Percentiles rank a stretch among this genome's conserved stretches.
phyloP scores from a whole-genome alignment of 495 filamentous ascomycete species.

The Lophiostoma macrostomum region DNA sequence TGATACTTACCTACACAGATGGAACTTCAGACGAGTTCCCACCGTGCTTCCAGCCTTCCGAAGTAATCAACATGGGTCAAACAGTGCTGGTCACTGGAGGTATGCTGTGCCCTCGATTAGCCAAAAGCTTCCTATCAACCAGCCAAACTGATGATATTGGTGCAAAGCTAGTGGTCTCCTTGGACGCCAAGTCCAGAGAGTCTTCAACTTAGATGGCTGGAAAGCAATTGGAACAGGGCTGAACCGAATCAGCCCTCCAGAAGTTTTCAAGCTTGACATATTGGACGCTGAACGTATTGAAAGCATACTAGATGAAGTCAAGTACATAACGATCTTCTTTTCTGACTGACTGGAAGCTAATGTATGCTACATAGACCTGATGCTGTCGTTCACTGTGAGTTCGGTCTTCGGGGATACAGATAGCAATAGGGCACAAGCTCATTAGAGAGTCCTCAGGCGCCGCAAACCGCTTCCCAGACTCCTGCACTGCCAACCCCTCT shows the following conservation, averaged over 20 bases:
- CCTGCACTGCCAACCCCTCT: constrained; percentile 73
- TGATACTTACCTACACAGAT: too few relatives aligned
- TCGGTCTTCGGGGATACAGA: too few relatives aligned
- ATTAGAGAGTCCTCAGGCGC: constrained; percentile 69
- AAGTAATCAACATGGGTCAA: constrained; percentile 47
- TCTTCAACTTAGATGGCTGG: constrained; percentile 68
- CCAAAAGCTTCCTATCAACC: background rate
- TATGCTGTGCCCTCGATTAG: too few relatives aligned
- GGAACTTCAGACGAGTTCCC: too few relatives aligned
- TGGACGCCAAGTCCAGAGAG: constrained; percentile 73
- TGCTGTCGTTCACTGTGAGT: constrained; percentile 79
- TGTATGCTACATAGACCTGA: constrained; percentile 56
- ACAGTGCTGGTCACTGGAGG: constrained; percentile 81
- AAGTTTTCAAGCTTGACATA: constrained; percentile 74
- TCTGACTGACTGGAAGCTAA: too few relatives aligned
- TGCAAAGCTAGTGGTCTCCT: constrained; percentile 58
- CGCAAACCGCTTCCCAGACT: constrained; percentile 87
- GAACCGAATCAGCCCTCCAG: constrained; percentile 67
- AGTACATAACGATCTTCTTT: too few relatives aligned
- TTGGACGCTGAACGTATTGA: constrained; percentile 59
- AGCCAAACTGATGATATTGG: constrained; percentile 3
- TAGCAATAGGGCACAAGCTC: too few relatives aligned
- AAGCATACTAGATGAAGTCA: constrained; percentile 58
- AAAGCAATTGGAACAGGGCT: constrained; percentile 78
- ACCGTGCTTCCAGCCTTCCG: too few relatives aligned